Evolutionary conservation across 73 alveolate species (phyloP).

Genomic region (Tetrahymena borealis): DNA sequence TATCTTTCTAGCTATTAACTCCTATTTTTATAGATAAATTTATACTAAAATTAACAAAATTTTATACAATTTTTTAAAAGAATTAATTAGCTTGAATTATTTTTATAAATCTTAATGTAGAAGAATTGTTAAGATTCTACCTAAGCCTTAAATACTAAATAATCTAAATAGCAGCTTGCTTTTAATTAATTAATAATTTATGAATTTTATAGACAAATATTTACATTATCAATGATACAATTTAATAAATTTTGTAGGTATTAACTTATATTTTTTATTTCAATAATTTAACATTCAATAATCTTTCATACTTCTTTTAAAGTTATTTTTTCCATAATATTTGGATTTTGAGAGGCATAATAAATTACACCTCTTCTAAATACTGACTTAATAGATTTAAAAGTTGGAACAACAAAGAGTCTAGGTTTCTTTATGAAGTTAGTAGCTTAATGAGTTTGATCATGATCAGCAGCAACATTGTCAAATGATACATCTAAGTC

Average conservation of each 20-base stretch:
- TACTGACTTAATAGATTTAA: not conserved
- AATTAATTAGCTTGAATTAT: no score
- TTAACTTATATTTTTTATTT: not conserved
- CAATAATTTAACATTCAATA: not conserved
- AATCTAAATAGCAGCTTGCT: no score
- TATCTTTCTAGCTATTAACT: not conserved
- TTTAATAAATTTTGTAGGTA: not conserved
- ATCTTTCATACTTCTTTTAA: not conserved
- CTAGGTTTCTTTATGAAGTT: not conserved
- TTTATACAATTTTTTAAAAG: not conserved
- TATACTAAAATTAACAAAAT: not conserved
- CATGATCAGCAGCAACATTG: not conserved
- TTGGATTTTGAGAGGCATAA: not conserved
- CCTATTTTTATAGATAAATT: not conserved
- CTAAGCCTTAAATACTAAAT: no score
- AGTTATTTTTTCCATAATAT: not conserved
- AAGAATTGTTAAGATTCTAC: no score
- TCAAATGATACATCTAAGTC: not conserved
- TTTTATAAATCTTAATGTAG: no score
- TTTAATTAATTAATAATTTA: no score
- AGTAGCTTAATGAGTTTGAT: not conserved
- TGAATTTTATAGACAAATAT: no score
- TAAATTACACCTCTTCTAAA: not conserved
- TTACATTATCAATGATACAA: no score
- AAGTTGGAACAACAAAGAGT: not conserved